Evolutionary conservation across 768 basidiomycete species (phyloP).

Genomic region (Phylloporus rhodoxanthus): DNA sequence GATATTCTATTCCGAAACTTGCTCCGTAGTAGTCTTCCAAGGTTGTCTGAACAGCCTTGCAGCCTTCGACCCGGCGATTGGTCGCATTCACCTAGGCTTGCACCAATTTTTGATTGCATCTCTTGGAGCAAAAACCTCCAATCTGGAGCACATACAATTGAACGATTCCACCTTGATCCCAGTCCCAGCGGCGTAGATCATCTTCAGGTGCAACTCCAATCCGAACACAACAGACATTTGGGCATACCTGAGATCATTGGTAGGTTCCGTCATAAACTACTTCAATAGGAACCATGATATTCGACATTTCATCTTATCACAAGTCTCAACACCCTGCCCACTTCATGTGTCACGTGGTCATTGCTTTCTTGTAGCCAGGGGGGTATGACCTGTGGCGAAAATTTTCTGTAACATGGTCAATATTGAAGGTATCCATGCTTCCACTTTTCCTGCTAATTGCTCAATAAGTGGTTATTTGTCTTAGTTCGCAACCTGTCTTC

Average conservation of each 20-base stretch:
- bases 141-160: not conserved
- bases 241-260: constrained; percentile 9
- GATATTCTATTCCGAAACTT: not conserved
- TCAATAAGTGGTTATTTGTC: not conserved
- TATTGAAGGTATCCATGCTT: not conserved
- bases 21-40: not conserved
- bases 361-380: not conserved
- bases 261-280: constrained; percentile 1
- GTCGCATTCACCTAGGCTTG: not conserved
- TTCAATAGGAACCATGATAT: constrained; percentile 4
- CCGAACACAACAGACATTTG: not conserved
- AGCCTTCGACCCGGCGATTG: not conserved
- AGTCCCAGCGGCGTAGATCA: not conserved
- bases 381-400: not conserved
- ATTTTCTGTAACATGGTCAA: not conserved
- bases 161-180: not conserved
- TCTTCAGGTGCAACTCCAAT: not conserved
- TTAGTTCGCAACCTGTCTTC: not conserved
- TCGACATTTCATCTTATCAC: constrained; percentile 9
- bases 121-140: not conserved
- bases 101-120: not conserved
- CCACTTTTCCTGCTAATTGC: not conserved
- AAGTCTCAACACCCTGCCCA: not conserved
- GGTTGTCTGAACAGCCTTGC: not conserved
- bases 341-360: not conserved